phyloP scores from a whole-genome alignment of 2,329 filamentous ascomycete genomes.

The Microcyclospora tardicrescens region DNA sequence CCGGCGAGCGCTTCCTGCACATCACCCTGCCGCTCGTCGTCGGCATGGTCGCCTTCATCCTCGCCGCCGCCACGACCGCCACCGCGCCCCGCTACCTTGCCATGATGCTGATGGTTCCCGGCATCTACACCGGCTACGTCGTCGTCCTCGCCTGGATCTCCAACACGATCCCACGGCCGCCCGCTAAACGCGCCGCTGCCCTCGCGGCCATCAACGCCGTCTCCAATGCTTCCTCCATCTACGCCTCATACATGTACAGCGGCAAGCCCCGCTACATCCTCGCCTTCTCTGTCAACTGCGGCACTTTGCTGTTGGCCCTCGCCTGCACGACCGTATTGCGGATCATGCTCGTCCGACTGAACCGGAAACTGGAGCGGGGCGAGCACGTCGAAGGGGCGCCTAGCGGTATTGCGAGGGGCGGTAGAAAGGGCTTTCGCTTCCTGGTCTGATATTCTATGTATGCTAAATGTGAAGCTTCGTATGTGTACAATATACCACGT shows the following conservation, averaged over 20 bases:
- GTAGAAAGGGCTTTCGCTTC: slow-evolving; percentile 54
- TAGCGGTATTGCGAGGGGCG: slow-evolving; percentile 34
- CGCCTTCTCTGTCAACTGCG: slow-evolving; percentile 57
- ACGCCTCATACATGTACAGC: slow-evolving; percentile 37
- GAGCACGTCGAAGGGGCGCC: slow-evolving; percentile 42
- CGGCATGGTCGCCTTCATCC: slow-evolving; percentile 20
- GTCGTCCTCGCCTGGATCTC: slow-evolving; percentile 46
- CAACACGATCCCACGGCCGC: slow-evolving; percentile 38
- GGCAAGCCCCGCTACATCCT: slow-evolving; percentile 24
- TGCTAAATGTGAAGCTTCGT: too few relatives aligned
- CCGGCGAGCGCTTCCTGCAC: slow-evolving; percentile 30
- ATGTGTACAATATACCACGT: too few relatives aligned
- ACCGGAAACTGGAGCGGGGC: slow-evolving; percentile 55
- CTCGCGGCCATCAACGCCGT: slow-evolving; percentile 44
- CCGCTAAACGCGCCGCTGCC: slow-evolving; percentile 42
- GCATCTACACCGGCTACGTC: slow-evolving; percentile 49
- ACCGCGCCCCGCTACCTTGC: slow-evolving; percentile 21
- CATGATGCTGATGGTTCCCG: slow-evolving; percentile 31
- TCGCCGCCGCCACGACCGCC: slow-evolving; percentile 18
- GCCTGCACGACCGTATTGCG: slow-evolving; percentile 49
- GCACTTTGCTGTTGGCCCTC: slow-evolving; percentile 51
- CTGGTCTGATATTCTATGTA: slow-evolving; percentile 22
- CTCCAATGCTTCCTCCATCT: slow-evolving; percentile 41
- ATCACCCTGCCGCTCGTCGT: slow-evolving; percentile 19
- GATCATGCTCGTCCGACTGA: slow-evolving; percentile 50